Evolutionary conservation across 2,329 filamentous ascomycete species (phyloP), one percentile per base, ranked within the genome.

Genomic region (Paradendryphiella salina): DNA sequence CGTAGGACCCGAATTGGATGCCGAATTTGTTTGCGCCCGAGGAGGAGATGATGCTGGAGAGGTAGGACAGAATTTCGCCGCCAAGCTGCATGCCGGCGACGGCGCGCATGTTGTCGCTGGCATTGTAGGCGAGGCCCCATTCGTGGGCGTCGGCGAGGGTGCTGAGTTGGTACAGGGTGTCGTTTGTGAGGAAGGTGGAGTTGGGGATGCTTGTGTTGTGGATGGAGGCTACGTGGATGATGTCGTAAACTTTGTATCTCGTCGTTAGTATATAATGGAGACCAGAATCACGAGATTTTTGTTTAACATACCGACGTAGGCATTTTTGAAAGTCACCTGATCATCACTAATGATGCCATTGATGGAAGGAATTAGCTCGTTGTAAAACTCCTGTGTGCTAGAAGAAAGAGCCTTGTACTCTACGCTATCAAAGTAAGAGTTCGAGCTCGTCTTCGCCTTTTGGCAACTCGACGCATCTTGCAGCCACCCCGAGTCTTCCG

Each of bases 111-210:
- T 72, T 36, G 70, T 75, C 75, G 36, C 81, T 76, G 57, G 77
- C 74, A 76, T 95, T 93, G 82, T 87, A 95, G 45, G 89, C 89
- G 11, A 94, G 84, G 65, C 86, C 87, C 79, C 83, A 96, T 73
- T 96, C 88, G 72, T 94, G 89, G 51, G 78, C 76, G 69, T 92
- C 85, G 61, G 92, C 91, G 26, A 94, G 83, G n/a, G 82, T 81
- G 61, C 82, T 80, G 49, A 94, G 82, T 68, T 88, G 83, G 61
- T 76, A 69, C 47, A 90, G 77, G 20, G 81, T 80, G 31, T 76
- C 62, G 38, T 84, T 86, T 54, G 92, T 80, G 37, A 89, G 77
- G 43, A 82, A 69, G 18, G 75, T 67, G 3, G 80, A 80, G 20
- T 67, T 65, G 33, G 82, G 79, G 63, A 90, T 87, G 55, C 75